phyloP scores from a whole-genome alignment of 176 grass and related monocot genomes.

The Ampelocalamus luodianensis region DNA sequence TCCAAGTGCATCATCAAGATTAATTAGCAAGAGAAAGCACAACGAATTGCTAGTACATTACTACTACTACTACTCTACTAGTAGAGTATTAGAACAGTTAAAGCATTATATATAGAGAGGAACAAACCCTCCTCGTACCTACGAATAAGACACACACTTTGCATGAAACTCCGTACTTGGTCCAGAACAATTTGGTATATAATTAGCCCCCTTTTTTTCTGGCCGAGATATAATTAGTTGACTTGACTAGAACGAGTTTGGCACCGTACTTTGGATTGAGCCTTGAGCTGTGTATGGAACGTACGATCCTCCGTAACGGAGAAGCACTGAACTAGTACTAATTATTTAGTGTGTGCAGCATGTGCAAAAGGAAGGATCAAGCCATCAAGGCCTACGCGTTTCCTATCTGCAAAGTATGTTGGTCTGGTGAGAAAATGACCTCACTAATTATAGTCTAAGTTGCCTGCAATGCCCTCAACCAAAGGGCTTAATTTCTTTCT shows the following conservation, averaged over 20 bases:
- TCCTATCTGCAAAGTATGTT: no score
- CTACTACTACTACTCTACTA: no score
- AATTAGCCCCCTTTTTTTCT: background rate
- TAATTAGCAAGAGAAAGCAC: background rate
- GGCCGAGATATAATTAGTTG: background rate
- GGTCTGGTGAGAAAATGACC: no score
- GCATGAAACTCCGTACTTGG: background rate
- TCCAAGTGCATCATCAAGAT: background rate
- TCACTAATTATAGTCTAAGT: no score
- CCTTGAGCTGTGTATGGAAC: background rate
- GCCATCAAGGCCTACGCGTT: no score
- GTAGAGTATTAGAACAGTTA: no score
- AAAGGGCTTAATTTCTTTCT: background rate
- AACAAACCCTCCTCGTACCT: background rate
- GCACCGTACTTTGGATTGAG: background rate
- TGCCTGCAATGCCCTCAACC: background rate
- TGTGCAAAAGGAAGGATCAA: no score
- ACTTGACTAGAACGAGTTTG: background rate
- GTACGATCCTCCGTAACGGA: background rate
- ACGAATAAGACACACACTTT: background rate
- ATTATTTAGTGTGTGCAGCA: background rate
- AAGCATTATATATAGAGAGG: background rate
- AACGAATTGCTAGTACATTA: background rate
- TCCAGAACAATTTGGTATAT: background rate
- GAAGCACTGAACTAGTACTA: background rate